phyloP scores from a whole-genome alignment of 2,329 filamentous ascomycete species.

The Diaporthe citriasiana region DNA sequence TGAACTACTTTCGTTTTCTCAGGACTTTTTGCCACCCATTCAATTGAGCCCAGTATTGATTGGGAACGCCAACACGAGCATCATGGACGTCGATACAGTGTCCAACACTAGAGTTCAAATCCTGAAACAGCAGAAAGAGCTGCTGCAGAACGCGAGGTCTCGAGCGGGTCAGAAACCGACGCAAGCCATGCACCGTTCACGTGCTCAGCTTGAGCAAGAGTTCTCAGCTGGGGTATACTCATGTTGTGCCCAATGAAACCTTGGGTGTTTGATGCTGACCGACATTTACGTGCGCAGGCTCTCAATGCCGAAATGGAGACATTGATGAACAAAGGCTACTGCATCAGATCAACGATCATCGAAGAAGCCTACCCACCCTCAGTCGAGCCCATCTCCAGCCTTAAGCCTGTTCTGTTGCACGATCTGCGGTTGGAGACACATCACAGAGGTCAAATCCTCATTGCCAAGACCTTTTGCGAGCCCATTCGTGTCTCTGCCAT shows the following conservation, averaged over 20 bases:
- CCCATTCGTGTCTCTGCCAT: conserved; percentile 37
- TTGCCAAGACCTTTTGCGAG: conserved; percentile 34
- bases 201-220: conserved; percentile 55
- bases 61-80: not conserved
- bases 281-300: fast-evolving
- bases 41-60: not conserved
- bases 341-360: conserved; percentile 25
- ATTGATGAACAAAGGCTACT: not conserved
- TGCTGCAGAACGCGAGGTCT: conserved; percentile 64
- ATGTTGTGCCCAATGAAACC: not conserved
- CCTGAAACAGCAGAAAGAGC: conserved; percentile 73
- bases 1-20: not conserved
- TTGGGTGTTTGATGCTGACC: not conserved
- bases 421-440: conserved; percentile 42
- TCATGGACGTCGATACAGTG: not conserved
- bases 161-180: conserved; percentile 52
- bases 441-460: conserved; percentile 42
- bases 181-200: conserved; percentile 72
- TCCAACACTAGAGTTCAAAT: not conserved
- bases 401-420: conserved; percentile 31
- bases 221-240: not conserved
- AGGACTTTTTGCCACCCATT: not conserved
- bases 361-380: conserved; percentile 41
- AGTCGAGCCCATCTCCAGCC: conserved; percentile 21
- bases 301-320: not conserved